Evolutionary conservation across 2,329 filamentous ascomycete species (phyloP).

Genomic region (Colletotrichum sp.): DNA sequence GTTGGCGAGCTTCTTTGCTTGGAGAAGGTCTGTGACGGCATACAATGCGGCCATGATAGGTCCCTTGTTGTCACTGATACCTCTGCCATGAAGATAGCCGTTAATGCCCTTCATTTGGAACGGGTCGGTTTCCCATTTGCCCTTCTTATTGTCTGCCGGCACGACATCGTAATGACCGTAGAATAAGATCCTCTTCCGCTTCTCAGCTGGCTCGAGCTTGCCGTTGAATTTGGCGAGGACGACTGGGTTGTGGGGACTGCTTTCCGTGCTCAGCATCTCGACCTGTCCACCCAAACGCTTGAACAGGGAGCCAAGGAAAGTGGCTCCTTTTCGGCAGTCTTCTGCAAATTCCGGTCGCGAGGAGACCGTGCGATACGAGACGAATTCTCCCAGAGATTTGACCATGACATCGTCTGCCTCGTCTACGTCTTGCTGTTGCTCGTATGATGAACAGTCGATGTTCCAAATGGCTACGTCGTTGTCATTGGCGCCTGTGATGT

Average conservation of each 20-base stretch:
- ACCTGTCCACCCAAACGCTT: conserved; percentile 90
- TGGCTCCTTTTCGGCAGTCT: conserved; percentile 91
- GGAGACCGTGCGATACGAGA: conserved; percentile 91
- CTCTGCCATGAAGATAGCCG: conserved; percentile 92
- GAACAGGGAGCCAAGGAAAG: conserved; percentile 88
- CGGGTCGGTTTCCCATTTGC: conserved; percentile 86
- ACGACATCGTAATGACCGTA: conserved; percentile 99
- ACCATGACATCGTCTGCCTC: conserved; percentile 62
- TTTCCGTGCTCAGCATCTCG: conserved; percentile 84
- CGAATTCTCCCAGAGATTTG: conserved; percentile 81
- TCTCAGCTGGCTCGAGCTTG: conserved; percentile 67
- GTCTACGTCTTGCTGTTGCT: conserved; percentile 33
- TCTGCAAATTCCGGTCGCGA: conserved; percentile 85
- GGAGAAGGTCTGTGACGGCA: conserved; percentile 86
- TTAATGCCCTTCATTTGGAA: conserved; percentile 90
- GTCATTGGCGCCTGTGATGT: conserved; percentile 94
- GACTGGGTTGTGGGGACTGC: conserved; percentile 81
- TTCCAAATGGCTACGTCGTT: conserved; percentile 90
- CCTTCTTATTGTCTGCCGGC: conserved; percentile 80
- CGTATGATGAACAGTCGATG: conserved; percentile 43
- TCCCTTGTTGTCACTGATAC: conserved; percentile 98
- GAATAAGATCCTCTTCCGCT: conserved; percentile 88
- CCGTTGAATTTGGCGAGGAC: conserved; percentile 88
- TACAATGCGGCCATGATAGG: conserved; percentile 94
- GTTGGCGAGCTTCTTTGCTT: conserved; percentile 82